phyloP scores from a whole-genome alignment of 257 asterid genomes.

The Capsicum chinense region DNA sequence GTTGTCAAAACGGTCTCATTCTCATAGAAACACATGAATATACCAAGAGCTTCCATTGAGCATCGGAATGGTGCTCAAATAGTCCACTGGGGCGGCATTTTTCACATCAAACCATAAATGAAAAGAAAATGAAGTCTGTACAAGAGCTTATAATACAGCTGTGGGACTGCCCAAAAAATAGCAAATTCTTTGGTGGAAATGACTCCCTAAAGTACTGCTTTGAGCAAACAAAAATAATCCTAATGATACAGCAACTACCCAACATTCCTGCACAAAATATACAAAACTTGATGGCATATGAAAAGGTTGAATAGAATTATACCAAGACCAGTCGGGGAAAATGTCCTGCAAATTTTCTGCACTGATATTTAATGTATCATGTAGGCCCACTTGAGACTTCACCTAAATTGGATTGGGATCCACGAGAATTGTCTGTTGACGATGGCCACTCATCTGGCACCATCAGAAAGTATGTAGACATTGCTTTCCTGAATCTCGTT shows the following conservation, averaged over 20 bases:
- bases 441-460: conserved; percentile 98
- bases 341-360: background rate
- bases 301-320: conserved; percentile 10
- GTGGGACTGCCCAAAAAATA: background rate
- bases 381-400: conserved; percentile 41
- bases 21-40: conserved; percentile 23
- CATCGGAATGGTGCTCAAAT: background rate
- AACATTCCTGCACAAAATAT: conserved; percentile 13
- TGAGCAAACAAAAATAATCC: background rate
- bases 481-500: conserved; percentile 92
- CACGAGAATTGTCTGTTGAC: conserved; percentile 54
- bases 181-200: background rate
- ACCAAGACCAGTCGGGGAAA: background rate
- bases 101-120: background rate
- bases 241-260: conserved; percentile 5
- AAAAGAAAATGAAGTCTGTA: conserved; percentile 16
- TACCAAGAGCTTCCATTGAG: conserved; percentile 12
- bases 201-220: background rate
- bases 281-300: conserved; percentile 23
- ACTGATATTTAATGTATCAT: background rate
- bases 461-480: conserved; percentile 89
- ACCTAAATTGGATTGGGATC: conserved; percentile 56
- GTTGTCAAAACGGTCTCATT: background rate
- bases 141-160: conserved; percentile 17
- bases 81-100: background rate